Evolutionary conservation across 2,329 filamentous ascomycete species (phyloP), one percentile per base, ranked within the genome.

Genomic region (Colletotrichum sp.): DNA sequence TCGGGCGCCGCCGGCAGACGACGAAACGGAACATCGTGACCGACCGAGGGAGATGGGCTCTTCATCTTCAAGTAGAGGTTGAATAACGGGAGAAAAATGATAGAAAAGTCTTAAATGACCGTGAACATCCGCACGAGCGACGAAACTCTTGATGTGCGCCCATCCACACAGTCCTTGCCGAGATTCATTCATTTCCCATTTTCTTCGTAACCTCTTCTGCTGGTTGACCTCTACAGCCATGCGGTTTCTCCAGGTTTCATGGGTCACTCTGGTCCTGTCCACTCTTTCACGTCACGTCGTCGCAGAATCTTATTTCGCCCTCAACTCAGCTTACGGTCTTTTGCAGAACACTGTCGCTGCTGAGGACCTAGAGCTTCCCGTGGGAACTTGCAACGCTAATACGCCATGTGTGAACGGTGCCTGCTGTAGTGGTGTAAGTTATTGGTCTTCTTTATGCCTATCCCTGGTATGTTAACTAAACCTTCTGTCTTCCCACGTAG

Each of bases 321-420:
- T 69, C 7, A 69, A 69, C 32, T 69, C 66, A 8, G 66, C 66
- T n/a, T 69, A 60, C 32, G 52, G 66, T 36, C 66, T 64, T 24
- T 39, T 69, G 44, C 49, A 6, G 9, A 44, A 44, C 66, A 60
- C 30, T 60, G 21, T 69, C 21, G 52, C 70, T 44, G 59, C 59
- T 28, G 49, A 57, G 12, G 49, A 34, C 21, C 59, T 73, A 6
- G 52, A 59, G 10, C 71, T 63, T 21, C 60, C 67, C 2, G 66
- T 69, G 8, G 74, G 76, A 30, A 77, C 74, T 15, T 79, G 79
- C 59, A 78, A 75, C 21, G 75, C 76, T 6, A 64, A 76, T 13
- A 78, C 70, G 3, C 77, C 79, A 21, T 80, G 79, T 64, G 71
- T 67, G 2, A 80, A 80, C 55, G 79, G 77, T n/a, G 79, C 79